Base-by-base conservation (phyloP, 106 monocot genomes). In the Dendrobium catenatum region DNA sequence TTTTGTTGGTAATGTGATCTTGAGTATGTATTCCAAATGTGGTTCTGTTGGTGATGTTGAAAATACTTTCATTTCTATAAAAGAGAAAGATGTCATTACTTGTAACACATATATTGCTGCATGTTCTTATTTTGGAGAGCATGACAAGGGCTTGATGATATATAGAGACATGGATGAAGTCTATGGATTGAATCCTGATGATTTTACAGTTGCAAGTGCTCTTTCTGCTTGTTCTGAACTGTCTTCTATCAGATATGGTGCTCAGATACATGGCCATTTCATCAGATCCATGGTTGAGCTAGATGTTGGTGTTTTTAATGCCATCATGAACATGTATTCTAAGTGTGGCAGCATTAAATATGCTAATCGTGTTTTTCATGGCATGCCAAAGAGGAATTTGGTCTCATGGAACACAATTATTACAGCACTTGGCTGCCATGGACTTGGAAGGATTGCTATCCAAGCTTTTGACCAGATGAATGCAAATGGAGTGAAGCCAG, bases 391-490 rank as follows among this genome's bases (percentile, higher is more conserved):
- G 11, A 79, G 73, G 72, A 93, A 93, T 82, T 70, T 90, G 72
- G 80, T 93, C 76, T 90, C 93, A 1, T 93, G 85, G 84, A 93
- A 93, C 82, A 90, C 90, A 22, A 85, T 93, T 19, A 87, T 93
- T 42, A 55, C 82, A 42, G 90, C 80, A 33, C 82, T 88, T 79
- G 89, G 83, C 29, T 87, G 79, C 61, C 86, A 93, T 79, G 89
- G 90, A 20, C 37, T 19, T 27, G 93, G 82, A 24, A 89, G 56
- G 31, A 48, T 5, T 16, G 85, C 90, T 61, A 7, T 86, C 19
- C 78, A 86, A 55, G 40, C 77, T 20, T 93, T 93, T 76, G 79
- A 90, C 80, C 80, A 77, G 78, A 87, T 90, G 90, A 80, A 47
- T 31, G 26, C 19, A 10, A 9, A 55, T 19, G 84, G 84, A 19